These are phyloP conservation scores for Edaphochlamys debaryana DNA, from an alignment of 139 green algal genomes.

Conservation along the genomic window DNA sequence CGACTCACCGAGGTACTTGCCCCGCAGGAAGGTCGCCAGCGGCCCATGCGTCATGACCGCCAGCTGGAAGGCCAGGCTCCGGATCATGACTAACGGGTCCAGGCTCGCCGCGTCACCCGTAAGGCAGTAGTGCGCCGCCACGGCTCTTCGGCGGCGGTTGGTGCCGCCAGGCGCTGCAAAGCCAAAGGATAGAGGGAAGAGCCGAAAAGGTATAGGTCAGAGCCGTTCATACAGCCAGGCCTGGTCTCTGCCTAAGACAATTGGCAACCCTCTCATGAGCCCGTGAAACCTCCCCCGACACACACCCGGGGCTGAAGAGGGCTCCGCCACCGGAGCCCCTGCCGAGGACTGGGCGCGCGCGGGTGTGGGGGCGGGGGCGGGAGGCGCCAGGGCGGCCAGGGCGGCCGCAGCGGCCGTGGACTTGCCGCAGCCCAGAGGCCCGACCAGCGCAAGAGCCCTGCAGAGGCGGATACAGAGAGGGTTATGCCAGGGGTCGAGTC, in stretches of 20 bases:
- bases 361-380: background rate
- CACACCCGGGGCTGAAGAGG: no score
- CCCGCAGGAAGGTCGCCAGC: background rate
- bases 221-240: no score
- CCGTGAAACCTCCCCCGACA: no score
- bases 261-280: no score
- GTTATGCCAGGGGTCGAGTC: no score
- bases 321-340: no score
- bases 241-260: no score
- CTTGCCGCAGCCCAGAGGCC: conserved; percentile 13
- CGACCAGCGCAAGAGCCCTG: conserved; percentile 8
- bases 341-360: no score
- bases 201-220: no score
- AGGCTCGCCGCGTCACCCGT: conserved; percentile 10
- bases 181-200: no score
- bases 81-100: background rate
- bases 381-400: background rate
- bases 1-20: conserved; percentile 1
- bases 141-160: background rate
- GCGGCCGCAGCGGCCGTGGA: background rate
- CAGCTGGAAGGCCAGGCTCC: conserved; percentile 32
- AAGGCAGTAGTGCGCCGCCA: conserved; percentile 7
- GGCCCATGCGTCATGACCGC: background rate
- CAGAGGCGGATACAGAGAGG: no score
- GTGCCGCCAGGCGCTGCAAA: no score